Evolutionary conservation across 805 yeast genomes (phyloP), one percentile per base, ranked within the genome.

Genomic region (Allodekkera sacchari): DNA sequence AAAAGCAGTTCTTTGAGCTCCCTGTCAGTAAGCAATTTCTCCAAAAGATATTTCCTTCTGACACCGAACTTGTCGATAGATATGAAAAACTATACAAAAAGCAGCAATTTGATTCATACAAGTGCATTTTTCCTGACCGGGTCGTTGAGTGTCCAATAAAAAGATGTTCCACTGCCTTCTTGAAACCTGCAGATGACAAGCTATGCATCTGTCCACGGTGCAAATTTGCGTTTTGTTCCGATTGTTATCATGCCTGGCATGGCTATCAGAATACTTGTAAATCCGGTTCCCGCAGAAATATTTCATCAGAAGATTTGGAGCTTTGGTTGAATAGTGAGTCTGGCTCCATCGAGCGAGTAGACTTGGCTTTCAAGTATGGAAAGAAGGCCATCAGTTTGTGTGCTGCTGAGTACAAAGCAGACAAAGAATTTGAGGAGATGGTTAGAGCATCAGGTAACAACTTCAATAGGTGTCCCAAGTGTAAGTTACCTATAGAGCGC

Each of bases 231-330:
- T 77, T 74, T 39, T 77, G 83, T 43, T 59, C 60, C 37, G 60
- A 59, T 18, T 77, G 83, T 48, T 50, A 61, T 5, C 75, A 66
- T 39, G 69, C 80, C 3, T 76, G 78, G 75, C 83, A 77, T 50
- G 79, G 80, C 1, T 55, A 58, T 11, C 58, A 56, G 31, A 66
- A 66, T 35, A 46, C 46, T 18, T 77, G 83, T 47, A 59, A 48
- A 31, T 44, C 53, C 43, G 31, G 44, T 46, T 37, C 57, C 38
- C 37, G 47, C 30, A 44, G 62, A 39, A 55, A 55, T 4, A 54
- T 62, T 11, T 50, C 69, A 3, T 56, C 53, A 31, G 53, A 47
- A 12, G 68, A 64, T 35, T 40, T 71, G 0, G 51, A 55, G 9
- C 41, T 45, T 2, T 56, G 63, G 43, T 47, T 61, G 1, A 49